Percentiles rank a stretch among this genome's conserved stretches.
These are phyloP conservation scores for Ogataea polymorpha DNA, from an alignment of 805 yeast genomes.

Conservation along the genomic window DNA sequence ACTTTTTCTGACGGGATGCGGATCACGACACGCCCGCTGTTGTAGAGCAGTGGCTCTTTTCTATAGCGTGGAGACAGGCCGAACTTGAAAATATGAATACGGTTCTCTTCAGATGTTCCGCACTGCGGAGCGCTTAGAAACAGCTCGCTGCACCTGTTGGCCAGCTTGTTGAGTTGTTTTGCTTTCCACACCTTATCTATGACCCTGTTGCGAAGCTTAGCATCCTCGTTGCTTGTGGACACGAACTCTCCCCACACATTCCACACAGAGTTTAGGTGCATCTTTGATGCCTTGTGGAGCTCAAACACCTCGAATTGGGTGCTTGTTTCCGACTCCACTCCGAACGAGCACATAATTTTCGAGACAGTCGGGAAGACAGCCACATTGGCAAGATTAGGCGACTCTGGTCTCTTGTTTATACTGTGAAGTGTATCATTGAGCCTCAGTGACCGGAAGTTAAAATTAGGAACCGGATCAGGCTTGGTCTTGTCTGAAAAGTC, in stretches of 20 bases:
- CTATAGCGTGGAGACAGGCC: constrained; percentile 20
- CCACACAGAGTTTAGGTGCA: constrained; percentile 19
- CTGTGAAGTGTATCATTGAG: constrained; percentile 14
- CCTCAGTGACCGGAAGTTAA: constrained; percentile 17
- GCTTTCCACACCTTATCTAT: constrained; percentile 21
- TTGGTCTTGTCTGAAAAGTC: background rate
- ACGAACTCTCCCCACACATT: constrained; percentile 21
- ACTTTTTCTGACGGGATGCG: constrained; percentile 16
- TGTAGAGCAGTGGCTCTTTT: constrained; percentile 18
- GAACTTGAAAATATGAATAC: constrained; percentile 19
- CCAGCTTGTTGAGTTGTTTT: constrained; percentile 14
- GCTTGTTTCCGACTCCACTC: constrained; percentile 13
- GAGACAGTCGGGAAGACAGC: constrained; percentile 16
- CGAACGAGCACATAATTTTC: constrained; percentile 10
- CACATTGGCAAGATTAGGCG: constrained; percentile 15
- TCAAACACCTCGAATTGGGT: constrained; percentile 23
- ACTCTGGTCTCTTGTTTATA: constrained; percentile 12
- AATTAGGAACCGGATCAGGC: constrained; percentile 19
- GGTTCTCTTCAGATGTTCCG: constrained; percentile 6
- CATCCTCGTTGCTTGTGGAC: constrained; percentile 1
- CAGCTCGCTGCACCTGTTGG: constrained; percentile 10
- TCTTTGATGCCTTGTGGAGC: constrained; percentile 6
- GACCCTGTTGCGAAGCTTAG: constrained; percentile 14
- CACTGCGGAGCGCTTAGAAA: background rate
- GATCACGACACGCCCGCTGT: constrained; percentile 17